Evolutionary conservation across 116 monocot genomes (phyloP).

Genomic region (Papilionanthe hybrid): DNA sequence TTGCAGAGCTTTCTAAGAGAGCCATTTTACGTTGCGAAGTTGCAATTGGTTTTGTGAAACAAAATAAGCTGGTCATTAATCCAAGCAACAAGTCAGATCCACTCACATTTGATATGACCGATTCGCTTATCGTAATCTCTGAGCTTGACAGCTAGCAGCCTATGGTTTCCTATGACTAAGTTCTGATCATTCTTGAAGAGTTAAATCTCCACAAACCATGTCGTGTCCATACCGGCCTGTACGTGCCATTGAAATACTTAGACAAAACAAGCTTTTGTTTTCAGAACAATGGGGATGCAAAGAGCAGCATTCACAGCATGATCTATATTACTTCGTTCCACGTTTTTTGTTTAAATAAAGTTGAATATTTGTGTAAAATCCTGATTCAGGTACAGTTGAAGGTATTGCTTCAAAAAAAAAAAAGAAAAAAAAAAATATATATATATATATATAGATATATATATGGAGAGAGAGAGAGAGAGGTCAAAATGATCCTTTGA

Average conservation of each 20-base stretch:
- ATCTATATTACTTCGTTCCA: too few relatives aligned
- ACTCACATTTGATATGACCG: constrained; percentile 56
- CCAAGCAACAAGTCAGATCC: constrained; percentile 66
- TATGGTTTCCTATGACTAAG: constrained; percentile 5
- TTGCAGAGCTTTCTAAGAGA: constrained; percentile 78
- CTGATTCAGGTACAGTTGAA: neutral
- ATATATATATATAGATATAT: too few relatives aligned
- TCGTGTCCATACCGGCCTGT: too few relatives aligned
- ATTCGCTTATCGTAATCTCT: constrained; percentile 80
- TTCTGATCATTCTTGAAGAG: neutral
- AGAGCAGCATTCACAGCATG: too few relatives aligned
- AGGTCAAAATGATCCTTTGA: too few relatives aligned
- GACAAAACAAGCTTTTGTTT: too few relatives aligned
- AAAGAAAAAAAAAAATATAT: too few relatives aligned
- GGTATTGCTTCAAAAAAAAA: too few relatives aligned
- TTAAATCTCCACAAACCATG: neutral
- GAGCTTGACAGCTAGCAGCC: constrained; percentile 59
- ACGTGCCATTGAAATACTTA: too few relatives aligned
- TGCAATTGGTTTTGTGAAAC: constrained; percentile 80
- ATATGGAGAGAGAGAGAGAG: too few relatives aligned
- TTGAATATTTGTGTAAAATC: neutral
- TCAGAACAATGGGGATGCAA: too few relatives aligned
- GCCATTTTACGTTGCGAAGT: constrained; percentile 84
- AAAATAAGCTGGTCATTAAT: constrained; percentile 80
- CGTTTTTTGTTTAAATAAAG: too few relatives aligned